Conservation (phyloP, 2,329 filamentous ascomycete genomes). For the Aureobasidium sp. region DNA sequence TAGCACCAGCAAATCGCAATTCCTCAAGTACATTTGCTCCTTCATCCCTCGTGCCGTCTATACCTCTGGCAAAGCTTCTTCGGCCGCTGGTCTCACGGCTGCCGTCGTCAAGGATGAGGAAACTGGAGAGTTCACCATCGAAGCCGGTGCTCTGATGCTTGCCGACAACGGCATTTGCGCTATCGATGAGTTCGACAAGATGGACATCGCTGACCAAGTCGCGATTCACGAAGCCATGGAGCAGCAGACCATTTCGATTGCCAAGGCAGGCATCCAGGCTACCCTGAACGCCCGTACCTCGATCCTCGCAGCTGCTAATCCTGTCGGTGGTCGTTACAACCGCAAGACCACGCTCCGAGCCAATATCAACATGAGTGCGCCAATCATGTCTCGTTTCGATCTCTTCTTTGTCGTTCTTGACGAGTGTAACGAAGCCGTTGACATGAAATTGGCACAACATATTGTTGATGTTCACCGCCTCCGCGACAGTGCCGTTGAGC, state of each 20-base stretch:
- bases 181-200: conserved; percentile 99
- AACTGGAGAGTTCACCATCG: conserved; percentile 97
- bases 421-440: conserved; percentile 87
- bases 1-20: conserved; percentile 95
- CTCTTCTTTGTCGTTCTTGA: conserved; percentile 97
- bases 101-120: conserved; percentile 97
- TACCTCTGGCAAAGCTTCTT: conserved; percentile 95
- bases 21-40: conserved; percentile 95
- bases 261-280: conserved; percentile 96
- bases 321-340: conserved; percentile 93
- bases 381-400: conserved; percentile 99
- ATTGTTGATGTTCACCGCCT: conserved; percentile 92
- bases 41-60: conserved; percentile 96
- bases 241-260: conserved; percentile 98
- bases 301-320: conserved; percentile 93
- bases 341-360: conserved; percentile 86
- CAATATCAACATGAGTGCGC: conserved; percentile 98
- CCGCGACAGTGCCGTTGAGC: conserved; percentile 82
- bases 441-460: conserved; percentile 86
- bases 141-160: conserved; percentile 95
- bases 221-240: conserved; percentile 99
- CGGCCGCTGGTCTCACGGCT: conserved; percentile 91
- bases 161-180: conserved; percentile 95
- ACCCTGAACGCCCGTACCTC: conserved; percentile 93
- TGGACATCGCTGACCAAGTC: conserved; percentile 95